These are phyloP conservation scores for Phytopythium kandeliae DNA, from an alignment of 352 stramenopile genomes.

Conservation along the genomic window DNA sequence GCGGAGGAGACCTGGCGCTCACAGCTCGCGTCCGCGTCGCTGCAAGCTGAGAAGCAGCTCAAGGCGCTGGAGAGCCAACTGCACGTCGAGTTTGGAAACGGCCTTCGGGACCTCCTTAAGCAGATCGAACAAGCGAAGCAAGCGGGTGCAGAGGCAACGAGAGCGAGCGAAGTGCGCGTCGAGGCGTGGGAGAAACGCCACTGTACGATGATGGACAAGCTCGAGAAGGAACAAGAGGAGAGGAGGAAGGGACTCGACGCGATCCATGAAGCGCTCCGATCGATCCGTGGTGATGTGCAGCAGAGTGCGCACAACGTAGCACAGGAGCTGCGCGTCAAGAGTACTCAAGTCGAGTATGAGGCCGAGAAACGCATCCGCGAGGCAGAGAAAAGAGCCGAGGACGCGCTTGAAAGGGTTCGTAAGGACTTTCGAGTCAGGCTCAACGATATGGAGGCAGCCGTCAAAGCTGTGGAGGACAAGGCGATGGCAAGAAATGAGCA, in stretches of 20 bases:
- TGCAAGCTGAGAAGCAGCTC: slow-evolving; percentile 8
- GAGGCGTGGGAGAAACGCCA: neutral
- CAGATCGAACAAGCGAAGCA: slow-evolving; percentile 10
- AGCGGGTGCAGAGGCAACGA: neutral
- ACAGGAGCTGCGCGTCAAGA: slow-evolving; percentile 32
- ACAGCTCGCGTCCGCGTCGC: neutral
- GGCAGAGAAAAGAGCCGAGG: slow-evolving; percentile 20
- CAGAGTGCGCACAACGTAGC: slow-evolving; percentile 36
- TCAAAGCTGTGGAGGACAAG: neutral
- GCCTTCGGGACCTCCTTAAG: slow-evolving; percentile 3
- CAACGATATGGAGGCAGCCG: neutral
- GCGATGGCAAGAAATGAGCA: slow-evolving; percentile 4
- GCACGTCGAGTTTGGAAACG: slow-evolving; percentile 11
- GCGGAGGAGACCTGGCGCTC: slow-evolving; percentile 4
- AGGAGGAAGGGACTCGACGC: slow-evolving; percentile 28
- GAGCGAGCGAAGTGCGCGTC: neutral
- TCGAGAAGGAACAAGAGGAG: slow-evolving; percentile 48
- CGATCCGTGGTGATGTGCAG: slow-evolving; percentile 37
- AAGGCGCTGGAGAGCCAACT: slow-evolving; percentile 20
- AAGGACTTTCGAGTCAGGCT: slow-evolving; percentile 4
- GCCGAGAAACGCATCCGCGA: slow-evolving; percentile 29
- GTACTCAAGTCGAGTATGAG: slow-evolving; percentile 17
- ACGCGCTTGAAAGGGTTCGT: slow-evolving; percentile 12
- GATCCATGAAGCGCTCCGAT: slow-evolving; percentile 36
- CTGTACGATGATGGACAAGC: slow-evolving; percentile 10